Conservation (phyloP, 768 basidiomycete genomes). For the Paxillus involutus region DNA sequence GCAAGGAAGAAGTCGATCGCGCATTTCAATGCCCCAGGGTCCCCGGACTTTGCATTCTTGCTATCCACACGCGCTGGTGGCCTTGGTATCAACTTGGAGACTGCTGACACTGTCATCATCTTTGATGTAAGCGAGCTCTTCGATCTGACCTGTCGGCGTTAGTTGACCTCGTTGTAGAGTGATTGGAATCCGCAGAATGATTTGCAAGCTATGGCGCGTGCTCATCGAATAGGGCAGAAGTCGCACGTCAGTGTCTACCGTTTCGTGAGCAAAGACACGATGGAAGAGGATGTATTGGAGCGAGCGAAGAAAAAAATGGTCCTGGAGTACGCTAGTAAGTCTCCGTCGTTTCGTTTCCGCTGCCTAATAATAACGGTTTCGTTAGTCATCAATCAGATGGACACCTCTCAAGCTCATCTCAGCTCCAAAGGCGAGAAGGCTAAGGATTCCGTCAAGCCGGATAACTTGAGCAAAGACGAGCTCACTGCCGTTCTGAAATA, state of each 20-base stretch:
- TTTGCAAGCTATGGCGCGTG: conserved; percentile 98
- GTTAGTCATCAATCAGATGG: conserved; percentile 99
- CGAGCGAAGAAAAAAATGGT: conserved; percentile 99
- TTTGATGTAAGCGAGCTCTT: conserved; percentile 74
- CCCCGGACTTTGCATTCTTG: conserved; percentile 95
- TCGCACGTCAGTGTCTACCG: conserved; percentile 98
- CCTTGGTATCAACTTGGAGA: conserved; percentile 97
- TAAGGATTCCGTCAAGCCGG: conserved; percentile 73
- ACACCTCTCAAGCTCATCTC: conserved; percentile 96
- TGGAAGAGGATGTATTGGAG: conserved; percentile 98
- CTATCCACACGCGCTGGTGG: conserved; percentile 97
- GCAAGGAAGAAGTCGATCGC: conserved; percentile 93
- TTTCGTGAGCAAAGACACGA: conserved; percentile 98
- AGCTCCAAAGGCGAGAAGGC: conserved; percentile 69
- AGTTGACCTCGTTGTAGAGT: conserved; percentile 53
- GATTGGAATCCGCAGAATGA: conserved; percentile 99
- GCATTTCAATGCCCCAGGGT: conserved; percentile 92
- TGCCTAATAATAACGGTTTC: conserved; percentile 6
- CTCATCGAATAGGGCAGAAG: conserved; percentile 98
- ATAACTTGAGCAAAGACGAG: conserved; percentile 93
- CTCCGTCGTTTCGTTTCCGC: conserved; percentile 14
- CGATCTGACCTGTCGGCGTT: background rate
- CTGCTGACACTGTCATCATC: conserved; percentile 98
- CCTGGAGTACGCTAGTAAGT: conserved; percentile 97
- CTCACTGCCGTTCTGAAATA: conserved; percentile 97